Conservation (phyloP, 441 rosid genomes). For the Euphorbia neoarborescens region DNA sequence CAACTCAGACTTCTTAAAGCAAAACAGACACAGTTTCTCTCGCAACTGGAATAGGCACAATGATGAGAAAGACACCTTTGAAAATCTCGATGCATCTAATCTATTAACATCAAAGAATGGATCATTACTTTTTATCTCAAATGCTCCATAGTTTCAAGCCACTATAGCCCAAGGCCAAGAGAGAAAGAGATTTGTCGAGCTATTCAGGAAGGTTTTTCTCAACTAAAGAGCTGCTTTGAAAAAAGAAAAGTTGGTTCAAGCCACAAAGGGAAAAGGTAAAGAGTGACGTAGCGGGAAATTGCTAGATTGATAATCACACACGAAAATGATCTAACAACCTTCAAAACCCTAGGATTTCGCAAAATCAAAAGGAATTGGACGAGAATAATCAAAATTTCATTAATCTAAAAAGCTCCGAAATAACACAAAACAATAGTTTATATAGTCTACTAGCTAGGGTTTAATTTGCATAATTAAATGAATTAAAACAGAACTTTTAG, state of each 20-base stretch:
- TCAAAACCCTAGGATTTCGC: too few relatives aligned
- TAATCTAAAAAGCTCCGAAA: too few relatives aligned
- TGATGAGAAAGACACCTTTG: conserved; percentile 50
- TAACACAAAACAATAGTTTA: too few relatives aligned
- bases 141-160: conserved; percentile 50
- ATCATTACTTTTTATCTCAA: conserved; percentile 44
- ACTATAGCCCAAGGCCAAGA: conserved; percentile 54
- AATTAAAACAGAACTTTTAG: too few relatives aligned
- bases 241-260: conserved; percentile 44
- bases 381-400: too few relatives aligned
- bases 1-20: conserved; percentile 58
- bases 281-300: too few relatives aligned
- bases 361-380: too few relatives aligned
- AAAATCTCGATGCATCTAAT: conserved; percentile 45
- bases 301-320: too few relatives aligned
- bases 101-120: conserved; percentile 46
- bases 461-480: too few relatives aligned
- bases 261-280: conserved; percentile 38
- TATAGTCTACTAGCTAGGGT: too few relatives aligned
- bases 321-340: too few relatives aligned
- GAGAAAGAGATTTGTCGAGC: conserved; percentile 71
- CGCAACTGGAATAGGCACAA: conserved; percentile 45
- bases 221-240: conserved; percentile 57
- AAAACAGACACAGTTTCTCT: conserved; percentile 39
- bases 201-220: conserved; percentile 72